Conservation (phyloP, 345 rosid genomes). For the Salix suchowensis region DNA sequence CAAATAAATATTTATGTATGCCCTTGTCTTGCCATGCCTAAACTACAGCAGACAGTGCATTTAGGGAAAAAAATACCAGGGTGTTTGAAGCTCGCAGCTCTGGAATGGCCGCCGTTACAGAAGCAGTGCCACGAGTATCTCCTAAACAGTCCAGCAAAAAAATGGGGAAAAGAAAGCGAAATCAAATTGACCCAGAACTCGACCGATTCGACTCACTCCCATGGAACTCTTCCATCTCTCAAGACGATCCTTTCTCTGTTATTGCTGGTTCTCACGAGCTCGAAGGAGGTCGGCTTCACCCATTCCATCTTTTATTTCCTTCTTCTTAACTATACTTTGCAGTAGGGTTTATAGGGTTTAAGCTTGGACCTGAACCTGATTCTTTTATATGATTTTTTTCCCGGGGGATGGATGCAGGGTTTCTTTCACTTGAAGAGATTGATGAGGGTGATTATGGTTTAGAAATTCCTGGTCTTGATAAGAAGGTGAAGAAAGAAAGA, state of each 20-base stretch:
- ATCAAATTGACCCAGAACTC: conserved; percentile 28
- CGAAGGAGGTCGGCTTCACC: conserved; percentile 57
- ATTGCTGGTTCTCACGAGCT: conserved; percentile 58
- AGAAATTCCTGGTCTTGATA: conserved; percentile 31
- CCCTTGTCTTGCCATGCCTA: too few species aligned
- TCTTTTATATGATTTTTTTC: not conserved
- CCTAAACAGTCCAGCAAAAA: conserved; percentile 13
- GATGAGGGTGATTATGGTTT: conserved; percentile 65
- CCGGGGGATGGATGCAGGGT: conserved; percentile 39
- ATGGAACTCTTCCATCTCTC: conserved; percentile 52
- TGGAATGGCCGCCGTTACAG: conserved; percentile 27
- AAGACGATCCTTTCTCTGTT: conserved; percentile 49
- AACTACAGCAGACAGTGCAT: too few species aligned
- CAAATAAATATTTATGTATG: too few species aligned
- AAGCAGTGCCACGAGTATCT: not conserved
- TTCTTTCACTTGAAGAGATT: conserved; percentile 89
- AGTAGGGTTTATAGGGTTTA: conserved; percentile 9
- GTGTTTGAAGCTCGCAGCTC: not conserved
- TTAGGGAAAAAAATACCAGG: too few species aligned
- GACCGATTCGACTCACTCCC: conserved; percentile 52
- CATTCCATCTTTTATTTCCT: too few species aligned
- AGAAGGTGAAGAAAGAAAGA: conserved; percentile 24
- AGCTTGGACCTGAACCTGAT: not conserved
- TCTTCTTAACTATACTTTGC: not conserved
- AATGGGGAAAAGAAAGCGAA: conserved; percentile 39